Percentiles rank a stretch among this genome's conserved stretches.
Evolutionary conservation across 2,329 filamentous ascomycete genomes (phyloP).

Genomic region (Nemania bipapillata): DNA sequence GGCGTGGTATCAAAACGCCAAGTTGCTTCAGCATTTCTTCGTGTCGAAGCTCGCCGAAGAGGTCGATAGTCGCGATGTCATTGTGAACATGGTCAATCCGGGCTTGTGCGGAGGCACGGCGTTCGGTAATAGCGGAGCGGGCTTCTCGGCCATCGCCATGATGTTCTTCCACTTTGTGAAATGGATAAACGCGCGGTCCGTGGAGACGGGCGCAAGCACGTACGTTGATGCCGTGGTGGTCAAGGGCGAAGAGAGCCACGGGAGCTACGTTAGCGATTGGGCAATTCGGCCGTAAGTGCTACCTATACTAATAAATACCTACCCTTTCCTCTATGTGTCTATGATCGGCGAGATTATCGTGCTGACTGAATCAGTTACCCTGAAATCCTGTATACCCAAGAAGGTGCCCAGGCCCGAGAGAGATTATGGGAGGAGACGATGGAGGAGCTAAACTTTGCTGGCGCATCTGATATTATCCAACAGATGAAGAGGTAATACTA

Average conservation of each 20-base stretch:
- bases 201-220: conserved; percentile 33
- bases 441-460: conserved; percentile 46
- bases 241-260: conserved; percentile 40
- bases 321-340: not conserved
- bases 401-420: conserved; percentile 39
- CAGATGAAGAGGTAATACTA: conserved; percentile 35
- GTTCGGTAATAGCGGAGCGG: not conserved
- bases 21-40: conserved; percentile 43
- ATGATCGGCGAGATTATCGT: not conserved
- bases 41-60: conserved; percentile 39
- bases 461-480: conserved; percentile 42
- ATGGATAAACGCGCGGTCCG: conserved; percentile 24
- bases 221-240: conserved; percentile 41
- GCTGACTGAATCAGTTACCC: conserved; percentile 42
- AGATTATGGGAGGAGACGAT: conserved; percentile 49
- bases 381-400: conserved; percentile 41
- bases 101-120: conserved; percentile 37
- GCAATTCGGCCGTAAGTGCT: conserved; percentile 42
- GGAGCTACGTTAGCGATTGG: conserved; percentile 45
- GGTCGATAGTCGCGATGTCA: conserved; percentile 37
- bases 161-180: conserved; percentile 14
- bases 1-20: conserved; percentile 40
- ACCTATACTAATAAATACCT: not conserved
- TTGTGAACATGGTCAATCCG: conserved; percentile 42
- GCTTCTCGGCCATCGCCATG: not conserved